Base-by-base conservation (phyloP, 148 eudicot species). In the Dysphania ambrosioides region DNA sequence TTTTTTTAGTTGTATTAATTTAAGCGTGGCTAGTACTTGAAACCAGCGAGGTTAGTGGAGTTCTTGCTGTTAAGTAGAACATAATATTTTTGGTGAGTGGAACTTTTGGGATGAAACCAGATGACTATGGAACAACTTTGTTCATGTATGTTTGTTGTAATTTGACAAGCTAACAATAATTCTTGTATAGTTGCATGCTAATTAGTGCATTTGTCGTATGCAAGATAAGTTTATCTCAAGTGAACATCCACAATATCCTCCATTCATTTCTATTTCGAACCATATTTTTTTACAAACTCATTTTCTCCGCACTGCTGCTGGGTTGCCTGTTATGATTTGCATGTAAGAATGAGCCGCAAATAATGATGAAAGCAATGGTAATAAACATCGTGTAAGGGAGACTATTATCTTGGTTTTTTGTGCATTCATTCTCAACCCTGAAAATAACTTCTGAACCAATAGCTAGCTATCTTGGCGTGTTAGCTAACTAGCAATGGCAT, bases 371-470 rank as follows among this genome's bases (percentile, higher is more conserved):
- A 58, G 31, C 51, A 11, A 47, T 12, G 51, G 2, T 15, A 47
- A 47, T 12, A 36, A 36, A 36, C 12, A 15, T 2, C 3, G 3
- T 0, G 16, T 4, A 47, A 47, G n/a, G n/a, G n/a, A n/a, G n/a
- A n/a, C n/a, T n/a, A n/a, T n/a, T n/a, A 47, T 47, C 51, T 47
- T 12, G 51, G 15, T 47, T 47, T 23, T 26, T 8, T 23, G 30
- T 23, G 26, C 29, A 12, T 60, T 27, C 7, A 10, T 60, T 49
- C 70, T 47, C 0, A 26, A 32, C 53, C 32, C 24, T 40, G 78
- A 75, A 67, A 75, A 56, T 19, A 49, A 67, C 47, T 57, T 26
- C 2, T 57, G 72, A 75, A 38, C 78, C 38, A 75, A 75, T 24
- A 55, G 44, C 16, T 24, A 55, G 44, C 16, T 30, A 6, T 63